These are phyloP conservation scores for Papiliotrema flavescens DNA, from an alignment of 1,284 basidiomycete species.

Conservation along the genomic window DNA sequence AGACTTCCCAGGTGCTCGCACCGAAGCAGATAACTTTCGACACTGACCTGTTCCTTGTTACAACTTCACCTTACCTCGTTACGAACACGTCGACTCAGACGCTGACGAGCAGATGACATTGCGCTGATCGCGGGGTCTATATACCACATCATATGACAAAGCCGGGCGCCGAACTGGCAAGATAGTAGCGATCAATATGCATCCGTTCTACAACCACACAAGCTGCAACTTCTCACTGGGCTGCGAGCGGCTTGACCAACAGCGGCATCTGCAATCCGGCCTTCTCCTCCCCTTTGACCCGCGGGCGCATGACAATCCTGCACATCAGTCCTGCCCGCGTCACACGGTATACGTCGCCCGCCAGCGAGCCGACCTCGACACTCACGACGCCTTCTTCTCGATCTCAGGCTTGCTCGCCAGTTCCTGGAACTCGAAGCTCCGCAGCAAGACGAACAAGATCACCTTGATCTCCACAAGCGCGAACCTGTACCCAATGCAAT, in stretches of 20 bases:
- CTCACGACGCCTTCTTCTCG: conserved; percentile 36
- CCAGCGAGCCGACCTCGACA: no score
- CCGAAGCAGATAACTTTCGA: not conserved
- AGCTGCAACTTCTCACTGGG: not conserved
- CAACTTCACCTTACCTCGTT: no score
- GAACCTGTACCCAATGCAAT: conserved; percentile 69
- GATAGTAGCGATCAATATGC: not conserved
- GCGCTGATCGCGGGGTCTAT: no score
- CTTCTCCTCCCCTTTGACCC: conserved; percentile 39
- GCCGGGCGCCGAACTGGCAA: no score
- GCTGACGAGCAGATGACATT: no score
- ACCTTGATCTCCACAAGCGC: conserved; percentile 65
- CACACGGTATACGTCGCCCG: no score
- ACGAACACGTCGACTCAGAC: no score
- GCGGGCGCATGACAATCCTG: conserved; percentile 46
- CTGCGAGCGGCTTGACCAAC: conserved; percentile 28
- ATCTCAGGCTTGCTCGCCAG: conserved; percentile 41
- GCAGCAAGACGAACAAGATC: conserved; percentile 58
- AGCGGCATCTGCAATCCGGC: conserved; percentile 46
- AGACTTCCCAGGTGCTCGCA: conserved; percentile 3
- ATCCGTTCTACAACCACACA: not conserved
- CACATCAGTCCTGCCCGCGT: not conserved
- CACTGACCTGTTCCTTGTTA: no score
- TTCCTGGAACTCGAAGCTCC: conserved; percentile 58
- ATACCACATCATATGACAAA: no score